Conservation (phyloP, 2,329 filamentous ascomycete genomes). For the Fusarium virguliforme region DNA sequence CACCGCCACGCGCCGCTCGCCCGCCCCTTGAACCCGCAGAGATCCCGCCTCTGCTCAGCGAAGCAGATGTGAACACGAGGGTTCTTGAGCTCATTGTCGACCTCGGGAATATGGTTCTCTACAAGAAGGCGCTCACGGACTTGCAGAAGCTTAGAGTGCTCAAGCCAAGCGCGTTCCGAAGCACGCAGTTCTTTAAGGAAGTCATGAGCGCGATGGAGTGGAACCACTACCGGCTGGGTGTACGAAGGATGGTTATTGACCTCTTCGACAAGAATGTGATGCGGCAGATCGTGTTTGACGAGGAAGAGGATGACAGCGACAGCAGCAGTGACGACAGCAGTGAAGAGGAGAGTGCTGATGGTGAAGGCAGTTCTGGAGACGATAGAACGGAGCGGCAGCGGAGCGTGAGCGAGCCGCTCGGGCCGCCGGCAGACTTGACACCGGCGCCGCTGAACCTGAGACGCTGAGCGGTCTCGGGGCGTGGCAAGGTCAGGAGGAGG, state of each 20-base stretch:
- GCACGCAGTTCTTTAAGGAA: slow-evolving; percentile 85
- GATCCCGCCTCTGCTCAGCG: slow-evolving; percentile 65
- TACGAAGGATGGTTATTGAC: slow-evolving; percentile 92
- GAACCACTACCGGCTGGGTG: slow-evolving; percentile 89
- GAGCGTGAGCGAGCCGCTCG: slow-evolving; percentile 65
- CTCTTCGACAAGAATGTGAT: slow-evolving; percentile 94
- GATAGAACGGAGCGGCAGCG: slow-evolving; percentile 73
- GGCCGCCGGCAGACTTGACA: slow-evolving; percentile 54
- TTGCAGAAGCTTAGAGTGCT: slow-evolving; percentile 84
- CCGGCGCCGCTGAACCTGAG: slow-evolving; percentile 56
- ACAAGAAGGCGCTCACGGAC: slow-evolving; percentile 88
- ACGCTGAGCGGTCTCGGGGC: slow-evolving; percentile 39
- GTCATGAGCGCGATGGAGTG: slow-evolving; percentile 88
- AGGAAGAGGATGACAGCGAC: slow-evolving; percentile 70
- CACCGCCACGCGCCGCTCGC: slow-evolving; percentile 60
- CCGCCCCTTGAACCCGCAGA: slow-evolving; percentile 63
- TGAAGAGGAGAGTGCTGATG: slow-evolving; percentile 64
- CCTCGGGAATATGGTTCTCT: slow-evolving; percentile 92
- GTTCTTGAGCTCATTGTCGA: slow-evolving; percentile 90
- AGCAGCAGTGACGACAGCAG: slow-evolving; percentile 73
- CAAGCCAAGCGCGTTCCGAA: slow-evolving; percentile 82
- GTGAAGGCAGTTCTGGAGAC: slow-evolving; percentile 63
- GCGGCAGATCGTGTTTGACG: slow-evolving; percentile 84
- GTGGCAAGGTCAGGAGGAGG: background rate
- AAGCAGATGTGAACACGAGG: slow-evolving; percentile 79